Base-by-base conservation (phyloP, 73 alveolate genomes). In the Effrenium voratum region DNA sequence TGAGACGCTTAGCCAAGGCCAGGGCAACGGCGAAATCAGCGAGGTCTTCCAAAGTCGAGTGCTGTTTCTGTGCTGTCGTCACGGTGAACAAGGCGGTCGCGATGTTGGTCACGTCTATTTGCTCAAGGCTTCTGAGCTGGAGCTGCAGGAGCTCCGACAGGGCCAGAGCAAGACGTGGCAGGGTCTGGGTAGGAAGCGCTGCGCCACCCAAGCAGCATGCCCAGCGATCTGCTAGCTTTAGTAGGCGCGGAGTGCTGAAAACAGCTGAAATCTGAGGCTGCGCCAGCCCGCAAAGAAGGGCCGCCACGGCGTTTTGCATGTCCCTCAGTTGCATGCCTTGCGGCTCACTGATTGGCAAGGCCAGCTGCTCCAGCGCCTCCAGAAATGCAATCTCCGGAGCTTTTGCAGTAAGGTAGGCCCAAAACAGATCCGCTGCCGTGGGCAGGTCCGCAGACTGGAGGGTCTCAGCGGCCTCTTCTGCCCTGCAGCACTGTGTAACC, bases 131-230 rank as follows among this genome's bases (percentile, higher is more conserved):
- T n/a, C n/a, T n/a, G n/a, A n/a, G n/a, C 15, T 75, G 85, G 57
- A 24, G 32, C 72, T 88, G 72, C 87, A 90, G 41, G 34, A 90
- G 41, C 12, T 90, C 88, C 15, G 97, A 75, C 97, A 90, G 38
- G 32, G 97, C 85, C 75, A 90, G 44, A 44, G 97, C 87, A 10
- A 90, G 55, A 24, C 97, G 97, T 19, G 97, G 76, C 2, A 90
- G 57, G 28, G 97, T 66, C 75, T 50, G 44, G 28, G 76, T 32
- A 5, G 97, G 97, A 34, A 82, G 49, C n/a, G 72, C 15, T n/a
- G 34, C 22, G 46, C 49, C 16, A 2, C 4, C 32, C 50, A 60
- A 24, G 72, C 10, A 50, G 24, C 41, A 2, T 3, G 97, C 97
- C 32, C n/a, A 90, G 52, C 40, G 59, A 15, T 52, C 87, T 38